Evolutionary conservation across 257 asterid genomes (phyloP), one percentile per base, ranked within the genome.

Genomic region (Nicotiana undulata): DNA sequence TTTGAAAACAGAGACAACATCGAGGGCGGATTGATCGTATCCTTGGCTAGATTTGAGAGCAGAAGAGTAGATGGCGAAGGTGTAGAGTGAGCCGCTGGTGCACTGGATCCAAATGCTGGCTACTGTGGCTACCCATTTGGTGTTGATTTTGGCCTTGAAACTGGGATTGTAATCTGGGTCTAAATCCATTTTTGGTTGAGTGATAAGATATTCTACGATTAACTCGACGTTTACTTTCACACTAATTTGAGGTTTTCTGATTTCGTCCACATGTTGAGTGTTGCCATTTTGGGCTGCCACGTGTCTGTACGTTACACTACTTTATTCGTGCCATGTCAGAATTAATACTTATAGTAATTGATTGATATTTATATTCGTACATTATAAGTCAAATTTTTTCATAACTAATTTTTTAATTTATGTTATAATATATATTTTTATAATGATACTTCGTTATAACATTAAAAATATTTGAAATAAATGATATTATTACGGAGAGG

Each of bases 21-120:
- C 88, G 78, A 95, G 92, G 13, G 98, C 89, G 5, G 99, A 92
- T 68, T 95, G 99, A 46, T 86, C 81, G 83, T 93, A 95, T 10
- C 86, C 87, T 83, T 93, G 99, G 79, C 26, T 81, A 49, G 86
- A 51, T 67, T 87, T 87, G 78, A 87, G 86, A 70, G 77, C 26
- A 6, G 82, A 81, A 0, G 89, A 84, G 72, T 87, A 84, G 55
- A 84, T 75, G 72, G 80, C 82, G 80, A 87, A 87, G 52, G 89
- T 83, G 85, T 87, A 87, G 56, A 82, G 84, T 12, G 86, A 82
- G 79, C 89, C 89, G 15, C 86, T 79, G 60, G 88, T 87, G 83
- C 80, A 77, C 31, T 87, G 89, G 67, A 87, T 84, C 89, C 89
- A 87, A 15, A 84, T 82, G 72, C 89, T 84, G 22, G 84, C 82